Conservation (phyloP, 257 asterid genomes). For the Capsicum chinense region DNA sequence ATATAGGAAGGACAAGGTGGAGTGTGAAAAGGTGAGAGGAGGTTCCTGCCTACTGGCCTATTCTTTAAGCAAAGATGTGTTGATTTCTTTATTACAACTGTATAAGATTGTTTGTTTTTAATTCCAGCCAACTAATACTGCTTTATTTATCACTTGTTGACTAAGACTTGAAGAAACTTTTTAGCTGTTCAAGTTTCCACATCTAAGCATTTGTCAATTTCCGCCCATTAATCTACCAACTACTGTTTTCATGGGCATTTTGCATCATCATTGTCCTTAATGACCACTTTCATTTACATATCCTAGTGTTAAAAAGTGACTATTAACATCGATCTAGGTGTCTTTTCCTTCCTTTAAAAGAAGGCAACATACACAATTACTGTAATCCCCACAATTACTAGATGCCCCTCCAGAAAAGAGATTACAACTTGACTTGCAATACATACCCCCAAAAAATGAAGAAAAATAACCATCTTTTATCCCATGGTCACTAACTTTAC, state of each 20-base stretch:
- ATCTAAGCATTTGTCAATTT: background rate
- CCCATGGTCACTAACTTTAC: conserved; percentile 1
- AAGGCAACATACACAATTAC: background rate
- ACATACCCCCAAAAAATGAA: background rate
- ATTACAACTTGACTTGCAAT: background rate
- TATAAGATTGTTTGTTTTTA: background rate
- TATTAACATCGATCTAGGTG: background rate
- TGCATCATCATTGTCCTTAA: background rate
- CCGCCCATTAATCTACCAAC: background rate
- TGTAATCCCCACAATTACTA: background rate
- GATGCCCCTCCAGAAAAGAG: background rate
- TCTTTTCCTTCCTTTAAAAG: background rate
- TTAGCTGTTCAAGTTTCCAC: conserved; percentile 26
- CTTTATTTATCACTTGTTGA: conserved; percentile 3
- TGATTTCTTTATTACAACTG: conserved; percentile 24
- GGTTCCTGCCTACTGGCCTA: background rate
- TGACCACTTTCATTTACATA: background rate
- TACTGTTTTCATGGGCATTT: background rate
- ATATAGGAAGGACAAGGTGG: conserved; percentile 23
- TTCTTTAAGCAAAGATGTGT: conserved; percentile 23
- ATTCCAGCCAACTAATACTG: background rate
- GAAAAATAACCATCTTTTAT: background rate
- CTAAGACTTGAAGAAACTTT: background rate
- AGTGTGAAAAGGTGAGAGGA: conserved; percentile 19
- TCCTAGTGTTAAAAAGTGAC: background rate